Evolutionary conservation across 2,329 filamentous ascomycete genomes (phyloP).

Genomic region (Penicillium nordicum): DNA sequence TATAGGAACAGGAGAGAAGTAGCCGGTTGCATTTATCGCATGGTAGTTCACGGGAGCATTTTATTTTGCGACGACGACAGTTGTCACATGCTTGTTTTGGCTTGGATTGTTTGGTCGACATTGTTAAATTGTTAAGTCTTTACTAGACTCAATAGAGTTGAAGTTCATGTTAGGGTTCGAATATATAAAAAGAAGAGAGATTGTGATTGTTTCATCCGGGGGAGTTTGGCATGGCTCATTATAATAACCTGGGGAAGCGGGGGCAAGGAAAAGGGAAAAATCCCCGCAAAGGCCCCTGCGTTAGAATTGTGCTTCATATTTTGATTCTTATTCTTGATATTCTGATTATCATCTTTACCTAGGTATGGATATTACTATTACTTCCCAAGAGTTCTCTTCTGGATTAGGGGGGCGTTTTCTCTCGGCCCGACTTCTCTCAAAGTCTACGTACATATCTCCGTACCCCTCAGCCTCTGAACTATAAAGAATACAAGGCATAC

Average conservation of each 20-base stretch:
- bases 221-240: background rate
- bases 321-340: background rate
- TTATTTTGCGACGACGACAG: conserved; percentile 44
- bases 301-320: background rate
- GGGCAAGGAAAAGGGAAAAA: background rate
- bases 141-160: background rate
- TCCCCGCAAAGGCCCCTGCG: conserved; percentile 17
- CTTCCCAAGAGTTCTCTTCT: background rate
- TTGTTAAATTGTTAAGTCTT: conserved; percentile 18
- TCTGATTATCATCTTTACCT: background rate
- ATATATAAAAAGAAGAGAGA: background rate
- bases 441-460: background rate
- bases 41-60: conserved; percentile 40
- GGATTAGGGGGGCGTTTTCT: background rate
- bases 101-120: conserved; percentile 20
- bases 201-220: conserved; percentile 1
- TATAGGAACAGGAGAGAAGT: conserved; percentile 41
- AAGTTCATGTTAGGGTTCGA: background rate
- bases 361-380: no score
- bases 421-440: background rate
- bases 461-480: background rate
- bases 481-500: background rate
- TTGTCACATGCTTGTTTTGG: conserved; percentile 42
- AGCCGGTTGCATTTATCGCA: conserved; percentile 42
- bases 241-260: conserved; percentile 18